Conservation (phyloP, 2,329 filamentous ascomycete genomes). For the Zasmidium cellare region DNA sequence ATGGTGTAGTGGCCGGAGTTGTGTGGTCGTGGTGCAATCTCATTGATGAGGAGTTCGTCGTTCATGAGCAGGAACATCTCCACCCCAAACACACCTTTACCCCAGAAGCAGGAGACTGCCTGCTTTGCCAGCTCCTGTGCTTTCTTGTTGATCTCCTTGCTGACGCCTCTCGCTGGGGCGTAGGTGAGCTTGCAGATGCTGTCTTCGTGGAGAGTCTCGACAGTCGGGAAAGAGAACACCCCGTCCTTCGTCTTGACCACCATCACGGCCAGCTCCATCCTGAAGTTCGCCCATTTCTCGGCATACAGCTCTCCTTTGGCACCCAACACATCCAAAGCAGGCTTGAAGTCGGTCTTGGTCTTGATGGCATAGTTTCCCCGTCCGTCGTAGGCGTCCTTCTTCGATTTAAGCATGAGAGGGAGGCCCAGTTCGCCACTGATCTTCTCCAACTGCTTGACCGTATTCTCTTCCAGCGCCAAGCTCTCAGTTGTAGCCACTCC, state of each 20-base stretch:
- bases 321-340: conserved; percentile 69
- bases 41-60: conserved; percentile 73
- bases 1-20: conserved; percentile 97
- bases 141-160: conserved; percentile 58
- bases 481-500: conserved; percentile 74
- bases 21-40: conserved; percentile 80
- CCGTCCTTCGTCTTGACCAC: conserved; percentile 83
- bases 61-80: conserved; percentile 89
- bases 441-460: conserved; percentile 61
- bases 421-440: conserved; percentile 69
- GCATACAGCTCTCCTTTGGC: conserved; percentile 72
- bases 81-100: conserved; percentile 91
- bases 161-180: conserved; percentile 74
- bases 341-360: conserved; percentile 58
- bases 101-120: conserved; percentile 77
- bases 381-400: conserved; percentile 91
- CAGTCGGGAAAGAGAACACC: conserved; percentile 76
- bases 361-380: conserved; percentile 70
- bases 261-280: conserved; percentile 88
- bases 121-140: conserved; percentile 77
- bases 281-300: conserved; percentile 85
- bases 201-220: conserved; percentile 94
- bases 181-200: conserved; percentile 93
- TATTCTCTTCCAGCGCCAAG: conserved; percentile 62
- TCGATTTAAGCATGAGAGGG: conserved; percentile 89